Evolutionary conservation across 352 stramenopile genomes (phyloP).

Genomic region (Pythium biforme): DNA sequence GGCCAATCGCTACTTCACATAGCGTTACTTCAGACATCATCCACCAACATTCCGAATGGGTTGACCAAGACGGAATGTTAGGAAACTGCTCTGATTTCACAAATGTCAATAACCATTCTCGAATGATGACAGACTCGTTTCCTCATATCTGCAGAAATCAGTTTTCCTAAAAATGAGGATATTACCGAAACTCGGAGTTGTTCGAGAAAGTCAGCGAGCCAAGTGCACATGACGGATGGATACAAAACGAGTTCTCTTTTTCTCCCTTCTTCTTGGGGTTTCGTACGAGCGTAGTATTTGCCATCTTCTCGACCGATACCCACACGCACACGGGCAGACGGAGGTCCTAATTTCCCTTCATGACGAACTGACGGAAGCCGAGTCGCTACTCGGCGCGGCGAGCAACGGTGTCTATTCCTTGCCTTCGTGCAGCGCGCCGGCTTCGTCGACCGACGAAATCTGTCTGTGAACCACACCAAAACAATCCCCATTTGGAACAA

Average conservation of each 20-base stretch:
- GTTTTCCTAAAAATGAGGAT: neutral
- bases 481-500: conserved; percentile 8
- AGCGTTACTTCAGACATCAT: neutral
- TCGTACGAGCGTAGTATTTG: no score
- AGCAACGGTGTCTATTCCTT: conserved; percentile 47
- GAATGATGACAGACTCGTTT: neutral
- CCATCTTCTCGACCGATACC: no score
- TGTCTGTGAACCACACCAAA: conserved; percentile 44
- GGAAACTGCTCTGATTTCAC: neutral
- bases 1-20: neutral
- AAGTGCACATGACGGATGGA: neutral
- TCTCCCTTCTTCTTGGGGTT: neutral
- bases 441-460: conserved; percentile 88
- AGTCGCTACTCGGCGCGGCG: neutral
- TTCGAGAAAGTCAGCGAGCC: no score
- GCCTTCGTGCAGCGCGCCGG: conserved; percentile 74
- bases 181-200: no score
- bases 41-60: neutral
- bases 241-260: neutral
- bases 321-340: no score
- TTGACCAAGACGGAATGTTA: neutral
- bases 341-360: no score
- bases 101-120: no score
- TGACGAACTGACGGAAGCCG: no score
- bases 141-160: neutral